Percentiles rank a stretch among this genome's conserved stretches.
These are phyloP conservation scores for Oryza glaberrima DNA, from an alignment of 176 grass and related monocot species.

Conservation along the genomic window DNA sequence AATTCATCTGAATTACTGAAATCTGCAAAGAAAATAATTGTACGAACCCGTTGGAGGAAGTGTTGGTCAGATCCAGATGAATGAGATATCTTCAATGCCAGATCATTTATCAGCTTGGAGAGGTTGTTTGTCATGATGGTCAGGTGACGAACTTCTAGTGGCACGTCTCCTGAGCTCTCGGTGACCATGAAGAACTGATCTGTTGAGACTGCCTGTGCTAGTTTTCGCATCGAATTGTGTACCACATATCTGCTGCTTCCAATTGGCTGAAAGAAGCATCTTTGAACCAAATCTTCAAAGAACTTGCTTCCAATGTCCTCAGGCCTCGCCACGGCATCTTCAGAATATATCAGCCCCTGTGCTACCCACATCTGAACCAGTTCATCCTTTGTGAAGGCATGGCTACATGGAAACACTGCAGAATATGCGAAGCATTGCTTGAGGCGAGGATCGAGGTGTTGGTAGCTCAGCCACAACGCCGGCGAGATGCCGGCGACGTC, in stretches of 20 bases:
- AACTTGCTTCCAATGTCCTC: conserved; percentile 34
- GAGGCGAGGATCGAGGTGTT: conserved; percentile 48
- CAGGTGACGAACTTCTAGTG: conserved; percentile 39
- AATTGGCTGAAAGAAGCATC: conserved; percentile 45
- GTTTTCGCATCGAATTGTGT: conserved; percentile 7
- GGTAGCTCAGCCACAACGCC: conserved; percentile 51
- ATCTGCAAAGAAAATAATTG: conserved; percentile 39
- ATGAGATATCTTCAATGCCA: conserved; percentile 26
- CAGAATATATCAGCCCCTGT: conserved; percentile 39
- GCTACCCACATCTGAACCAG: conserved; percentile 45
- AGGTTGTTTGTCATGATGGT: conserved; percentile 39
- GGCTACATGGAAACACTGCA: conserved; percentile 35
- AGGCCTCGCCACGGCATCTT: background rate
- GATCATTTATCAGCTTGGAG: conserved; percentile 42
- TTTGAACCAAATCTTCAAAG: conserved; percentile 36
- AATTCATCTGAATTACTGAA: conserved; percentile 34
- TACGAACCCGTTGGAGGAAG: conserved; percentile 41
- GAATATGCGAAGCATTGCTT: conserved; percentile 49
- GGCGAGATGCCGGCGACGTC: background rate
- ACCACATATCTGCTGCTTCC: conserved; percentile 9
- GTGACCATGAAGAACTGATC: conserved; percentile 30
- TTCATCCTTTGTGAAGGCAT: conserved; percentile 47
- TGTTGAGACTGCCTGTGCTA: conserved; percentile 14
- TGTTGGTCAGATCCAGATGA: conserved; percentile 21
- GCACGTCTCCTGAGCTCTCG: conserved; percentile 41